phyloP scores from a whole-genome alignment of 345 rosid genomes.

The Tarenaya hassleriana region DNA sequence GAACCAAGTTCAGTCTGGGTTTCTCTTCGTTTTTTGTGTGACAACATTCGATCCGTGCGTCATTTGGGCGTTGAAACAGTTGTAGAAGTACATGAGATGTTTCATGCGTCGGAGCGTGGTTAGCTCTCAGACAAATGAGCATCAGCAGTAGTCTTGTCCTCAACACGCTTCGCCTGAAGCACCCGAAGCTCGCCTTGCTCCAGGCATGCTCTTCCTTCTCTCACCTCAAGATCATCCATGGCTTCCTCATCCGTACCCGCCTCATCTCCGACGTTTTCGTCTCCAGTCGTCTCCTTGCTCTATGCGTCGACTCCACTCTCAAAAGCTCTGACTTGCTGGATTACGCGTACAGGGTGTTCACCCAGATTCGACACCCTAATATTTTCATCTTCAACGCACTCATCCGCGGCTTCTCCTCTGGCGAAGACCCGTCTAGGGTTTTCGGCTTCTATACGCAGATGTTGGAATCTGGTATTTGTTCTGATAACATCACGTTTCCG shows the following conservation, averaged over 20 bases:
- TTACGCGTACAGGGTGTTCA: conserved; percentile 43
- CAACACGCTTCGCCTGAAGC: conserved; percentile 41
- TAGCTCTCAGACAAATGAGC: conserved; percentile 28
- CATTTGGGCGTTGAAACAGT: no score
- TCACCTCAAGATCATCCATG: conserved; percentile 60
- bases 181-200: conserved; percentile 49
- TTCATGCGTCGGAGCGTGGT: no score
- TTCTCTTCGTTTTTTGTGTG: no score
- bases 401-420: conserved; percentile 46
- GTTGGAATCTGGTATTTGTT: conserved; percentile 30
- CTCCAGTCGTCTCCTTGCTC: conserved; percentile 50
- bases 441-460: conserved; percentile 40
- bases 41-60: no score
- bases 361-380: conserved; percentile 49
- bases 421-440: conserved; percentile 35
- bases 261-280: conserved; percentile 48
- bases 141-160: conserved; percentile 27
- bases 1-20: no score
- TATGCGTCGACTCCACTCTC: conserved; percentile 27
- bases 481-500: conserved; percentile 68
- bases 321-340: conserved; percentile 22
- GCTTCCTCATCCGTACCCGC: conserved; percentile 52
- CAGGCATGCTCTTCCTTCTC: conserved; percentile 46
- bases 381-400: conserved; percentile 49
- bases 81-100: no score